These are phyloP conservation scores for Termitomyces sp. DNA, from an alignment of 768 basidiomycete genomes.

Conservation along the genomic window DNA sequence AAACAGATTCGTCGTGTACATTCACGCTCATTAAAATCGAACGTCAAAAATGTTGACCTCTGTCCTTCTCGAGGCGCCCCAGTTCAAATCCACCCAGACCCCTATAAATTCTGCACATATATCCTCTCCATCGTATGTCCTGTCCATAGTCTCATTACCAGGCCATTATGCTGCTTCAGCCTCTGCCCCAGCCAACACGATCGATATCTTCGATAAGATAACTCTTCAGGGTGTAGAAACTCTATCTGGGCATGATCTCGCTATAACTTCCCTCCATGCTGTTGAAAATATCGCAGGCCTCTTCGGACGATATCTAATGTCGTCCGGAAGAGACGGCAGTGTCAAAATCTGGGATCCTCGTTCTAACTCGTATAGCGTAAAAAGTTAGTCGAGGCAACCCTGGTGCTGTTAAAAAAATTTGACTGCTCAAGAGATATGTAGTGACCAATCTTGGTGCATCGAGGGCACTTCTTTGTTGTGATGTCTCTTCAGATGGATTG, in stretches of 20 bases:
- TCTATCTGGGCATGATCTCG: slow-evolving; percentile 52
- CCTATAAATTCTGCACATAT: slow-evolving; percentile 26
- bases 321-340: slow-evolving; percentile 67
- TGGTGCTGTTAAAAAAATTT: slow-evolving; percentile 17
- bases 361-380: slow-evolving; percentile 42
- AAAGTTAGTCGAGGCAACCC: slow-evolving; percentile 43
- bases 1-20: slow-evolving; percentile 1
- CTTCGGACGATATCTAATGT: slow-evolving; percentile 43
- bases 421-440: slow-evolving; percentile 36
- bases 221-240: slow-evolving; percentile 41
- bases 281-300: slow-evolving; percentile 36
- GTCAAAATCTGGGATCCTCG: slow-evolving; percentile 77
- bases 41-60: slow-evolving; percentile 11
- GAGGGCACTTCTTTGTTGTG: slow-evolving; percentile 56
- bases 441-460: slow-evolving; percentile 44
- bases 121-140: slow-evolving; percentile 49
- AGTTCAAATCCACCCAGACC: slow-evolving; percentile 15
- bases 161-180: slow-evolving; percentile 53
- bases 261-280: slow-evolving; percentile 51
- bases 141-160: slow-evolving; percentile 48
- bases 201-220: slow-evolving; percentile 61
- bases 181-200: slow-evolving; percentile 59
- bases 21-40: not conserved
- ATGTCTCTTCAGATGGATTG: slow-evolving; percentile 63
- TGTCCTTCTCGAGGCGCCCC: slow-evolving; percentile 26